Evolutionary conservation across 2,329 filamentous ascomycete species (phyloP), one percentile per base, ranked within the genome.

Genomic region (Zalaria sp.): DNA sequence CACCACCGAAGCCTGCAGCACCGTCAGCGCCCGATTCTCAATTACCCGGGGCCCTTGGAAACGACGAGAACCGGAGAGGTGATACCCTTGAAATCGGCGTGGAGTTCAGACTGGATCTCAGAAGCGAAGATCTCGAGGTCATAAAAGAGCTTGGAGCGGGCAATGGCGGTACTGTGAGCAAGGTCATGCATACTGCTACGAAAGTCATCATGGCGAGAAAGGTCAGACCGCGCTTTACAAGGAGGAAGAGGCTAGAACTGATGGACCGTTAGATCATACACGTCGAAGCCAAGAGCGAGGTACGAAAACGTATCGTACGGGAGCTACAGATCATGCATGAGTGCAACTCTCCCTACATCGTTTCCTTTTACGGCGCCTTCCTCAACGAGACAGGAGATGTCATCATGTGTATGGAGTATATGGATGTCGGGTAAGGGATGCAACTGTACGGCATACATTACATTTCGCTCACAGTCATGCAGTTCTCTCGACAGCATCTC

Each of bases 381-480:
- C 75, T 96, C 57, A 96, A 94, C 59, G 84, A 93, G 57, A 87
- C 87, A 47, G 89, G 93, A 58, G 91, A 98, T 66, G 93, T 98
- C 45, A 93, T 96, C 53, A 89, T 98, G 81, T 98, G 91, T 63
- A 98, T 98, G 91, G 91, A 98, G 62, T 96, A 98, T 60, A 94
- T 94, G 86, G 91, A 98, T 64, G 86, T 89, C 59, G 91, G 91
- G 91, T 96, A 73, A 64, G 84, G 68, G 18, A 27, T 11, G 27
- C 34, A 27, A 5, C 8, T 26, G 8, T 38, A 8, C 5, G 27
- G 25, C 10, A 25, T 6, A 18, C 6, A 18, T 9, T 9, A 26
- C 25, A 27, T 25, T 26, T 38, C 37, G 7, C 34, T 6, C 10
- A 7, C 34, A 25, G 25, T 44, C 27, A 39, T 43, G 48, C 59